Percentiles rank a stretch among this genome's conserved stretches.
Evolutionary conservation across 1,139 yeast genomes (phyloP).

Genomic region (Kurtzmaniella quercitrusa): DNA sequence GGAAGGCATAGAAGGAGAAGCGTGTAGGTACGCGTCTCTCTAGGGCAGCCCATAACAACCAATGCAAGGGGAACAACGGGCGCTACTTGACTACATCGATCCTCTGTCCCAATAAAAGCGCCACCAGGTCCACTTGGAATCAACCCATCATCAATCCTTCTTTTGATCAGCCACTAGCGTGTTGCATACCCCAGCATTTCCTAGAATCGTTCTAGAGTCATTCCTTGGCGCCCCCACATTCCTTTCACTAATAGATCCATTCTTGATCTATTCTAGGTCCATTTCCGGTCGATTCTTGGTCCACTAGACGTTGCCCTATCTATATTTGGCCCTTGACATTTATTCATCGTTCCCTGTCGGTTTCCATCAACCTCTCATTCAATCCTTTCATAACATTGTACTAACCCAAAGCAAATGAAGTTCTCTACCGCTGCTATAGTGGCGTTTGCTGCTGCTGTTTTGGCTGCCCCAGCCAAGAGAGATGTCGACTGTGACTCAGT

Average conservation of each 20-base stretch:
- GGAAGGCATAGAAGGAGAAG: neutral
- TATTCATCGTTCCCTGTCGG: too few species aligned
- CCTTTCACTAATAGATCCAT: neutral
- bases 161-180: neutral
- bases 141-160: neutral
- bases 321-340: too few species aligned
- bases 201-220: neutral
- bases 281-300: too few species aligned
- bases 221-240: neutral
- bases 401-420: slow-evolving; percentile 19
- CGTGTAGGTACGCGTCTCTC: neutral
- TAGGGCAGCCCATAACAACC: neutral
- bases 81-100: neutral
- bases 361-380: too few species aligned
- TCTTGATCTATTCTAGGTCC: too few species aligned
- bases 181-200: neutral
- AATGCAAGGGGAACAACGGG: neutral
- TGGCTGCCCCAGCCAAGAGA: slow-evolving; percentile 44
- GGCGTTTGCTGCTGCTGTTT: slow-evolving; percentile 35
- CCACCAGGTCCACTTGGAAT: neutral
- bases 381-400: neutral
- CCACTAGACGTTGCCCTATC: too few species aligned
- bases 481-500: slow-evolving; percentile 35
- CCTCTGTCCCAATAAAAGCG: neutral
- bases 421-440: slow-evolving; percentile 25